Evolutionary conservation across 2,329 filamentous ascomycete genomes (phyloP).

Genomic region (Scleromitrula shiraiana): DNA sequence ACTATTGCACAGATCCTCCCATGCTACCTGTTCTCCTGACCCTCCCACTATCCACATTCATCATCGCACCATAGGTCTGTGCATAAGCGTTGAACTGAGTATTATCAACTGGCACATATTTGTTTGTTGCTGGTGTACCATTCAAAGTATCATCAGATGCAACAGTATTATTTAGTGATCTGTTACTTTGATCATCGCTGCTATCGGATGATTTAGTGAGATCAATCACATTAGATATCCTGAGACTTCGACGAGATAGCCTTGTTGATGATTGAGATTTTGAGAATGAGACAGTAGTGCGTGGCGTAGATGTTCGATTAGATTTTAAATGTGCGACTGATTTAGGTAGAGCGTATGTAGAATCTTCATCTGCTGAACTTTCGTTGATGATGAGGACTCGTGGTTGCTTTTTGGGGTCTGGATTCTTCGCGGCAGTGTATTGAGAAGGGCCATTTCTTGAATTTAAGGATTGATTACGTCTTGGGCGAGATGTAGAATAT

Average conservation of each 20-base stretch:
- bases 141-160: not conserved
- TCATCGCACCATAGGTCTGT: slow-evolving; percentile 12
- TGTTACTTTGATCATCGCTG: not conserved
- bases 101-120: slow-evolving; percentile 21
- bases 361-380: not conserved
- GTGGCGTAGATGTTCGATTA: not conserved
- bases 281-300: too few species aligned
- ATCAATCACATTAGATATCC: not conserved
- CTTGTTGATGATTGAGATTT: too few species aligned
- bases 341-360: not conserved
- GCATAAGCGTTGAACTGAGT: slow-evolving; percentile 14
- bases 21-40: not conserved
- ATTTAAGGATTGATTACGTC: too few species aligned
- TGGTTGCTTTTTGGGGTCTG: too few species aligned
- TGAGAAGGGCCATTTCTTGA: too few species aligned
- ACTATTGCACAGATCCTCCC: too few species aligned
- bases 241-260: too few species aligned
- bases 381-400: not conserved
- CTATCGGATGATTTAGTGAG: not conserved
- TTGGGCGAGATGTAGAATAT: not conserved
- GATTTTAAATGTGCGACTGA: not conserved
- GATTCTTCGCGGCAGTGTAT: too few species aligned
- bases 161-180: not conserved
- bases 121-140: not conserved
- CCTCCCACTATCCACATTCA: not conserved